Evolutionary conservation across 1,284 basidiomycete genomes (phyloP).

Genomic region (Naganishia sp.): DNA sequence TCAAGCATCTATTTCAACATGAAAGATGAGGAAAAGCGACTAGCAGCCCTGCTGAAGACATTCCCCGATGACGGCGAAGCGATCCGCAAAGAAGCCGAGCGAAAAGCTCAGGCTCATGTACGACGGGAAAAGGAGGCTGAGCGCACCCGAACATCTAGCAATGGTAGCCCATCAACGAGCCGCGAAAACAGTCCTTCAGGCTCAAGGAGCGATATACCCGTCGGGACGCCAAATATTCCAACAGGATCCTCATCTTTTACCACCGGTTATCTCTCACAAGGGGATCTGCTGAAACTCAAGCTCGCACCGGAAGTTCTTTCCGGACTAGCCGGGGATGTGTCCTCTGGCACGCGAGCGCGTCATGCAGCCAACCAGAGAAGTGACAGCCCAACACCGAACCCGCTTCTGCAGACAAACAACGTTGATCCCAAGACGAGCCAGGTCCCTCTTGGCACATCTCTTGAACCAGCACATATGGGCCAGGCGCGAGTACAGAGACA

Average conservation of each 20-base stretch:
- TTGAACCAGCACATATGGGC: constrained; percentile 47
- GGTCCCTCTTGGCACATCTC: constrained; percentile 50
- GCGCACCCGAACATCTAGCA: not conserved
- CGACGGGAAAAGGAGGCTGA: constrained; percentile 2
- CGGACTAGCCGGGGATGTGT: not conserved
- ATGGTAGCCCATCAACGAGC: not conserved
- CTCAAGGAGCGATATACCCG: constrained; percentile 24
- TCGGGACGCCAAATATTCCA: constrained; percentile 31
- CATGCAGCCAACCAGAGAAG: not conserved
- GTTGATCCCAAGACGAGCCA: not conserved
- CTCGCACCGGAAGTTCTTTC: constrained; percentile 16
- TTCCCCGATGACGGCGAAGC: constrained; percentile 46
- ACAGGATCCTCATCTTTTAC: constrained; percentile 26
- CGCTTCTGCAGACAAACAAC: constrained; percentile 12
- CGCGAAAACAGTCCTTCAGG: constrained; percentile 11
- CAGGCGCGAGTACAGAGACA: constrained; percentile 39
- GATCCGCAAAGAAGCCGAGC: constrained; percentile 43
- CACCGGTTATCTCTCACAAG: constrained; percentile 29
- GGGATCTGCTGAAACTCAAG: constrained; percentile 28
- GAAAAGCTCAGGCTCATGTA: constrained; percentile 2
- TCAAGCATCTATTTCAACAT: constrained; percentile 58
- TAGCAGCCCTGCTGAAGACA: constrained; percentile 42
- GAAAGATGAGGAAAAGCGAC: constrained; percentile 42
- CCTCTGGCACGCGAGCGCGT: constrained; percentile 1
- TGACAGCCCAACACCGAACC: not conserved